Percentiles rank a stretch among this genome's conserved stretches.
phyloP scores from a whole-genome alignment of 2,329 filamentous ascomycete species.

The Pseudomassariella vexata region DNA sequence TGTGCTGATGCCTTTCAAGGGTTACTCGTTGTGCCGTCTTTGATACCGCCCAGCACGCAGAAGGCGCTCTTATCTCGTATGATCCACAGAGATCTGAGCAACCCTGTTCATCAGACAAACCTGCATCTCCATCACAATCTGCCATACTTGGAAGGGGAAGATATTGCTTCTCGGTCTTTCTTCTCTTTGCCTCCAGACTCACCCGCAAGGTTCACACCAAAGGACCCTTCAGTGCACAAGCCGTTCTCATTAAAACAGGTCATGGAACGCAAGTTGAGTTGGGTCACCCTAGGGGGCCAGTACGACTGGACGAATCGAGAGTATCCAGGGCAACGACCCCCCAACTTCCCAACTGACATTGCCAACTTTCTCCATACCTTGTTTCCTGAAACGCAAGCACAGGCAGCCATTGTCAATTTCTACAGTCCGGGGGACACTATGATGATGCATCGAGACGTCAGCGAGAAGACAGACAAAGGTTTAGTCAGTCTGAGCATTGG shows the following conservation, averaged over 20 bases:
- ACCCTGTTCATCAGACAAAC: constrained; percentile 76
- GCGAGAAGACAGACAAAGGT: constrained; percentile 72
- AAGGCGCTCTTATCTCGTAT: constrained; percentile 63
- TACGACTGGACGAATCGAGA: constrained; percentile 91
- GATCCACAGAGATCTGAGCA: constrained; percentile 70
- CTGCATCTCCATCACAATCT: constrained; percentile 78
- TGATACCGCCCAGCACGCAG: constrained; percentile 68
- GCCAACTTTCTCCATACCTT: constrained; percentile 59
- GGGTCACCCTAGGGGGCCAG: constrained; percentile 91
- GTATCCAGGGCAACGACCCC: constrained; percentile 66
- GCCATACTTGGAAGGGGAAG: constrained; percentile 42
- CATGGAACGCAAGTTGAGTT: constrained; percentile 76
- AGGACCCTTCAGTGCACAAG: constrained; percentile 69
- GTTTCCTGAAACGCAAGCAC: constrained; percentile 71
- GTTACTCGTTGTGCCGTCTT: constrained; percentile 68
- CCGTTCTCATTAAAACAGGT: constrained; percentile 64
- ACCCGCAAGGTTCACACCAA: constrained; percentile 57
- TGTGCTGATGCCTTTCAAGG: constrained; percentile 42
- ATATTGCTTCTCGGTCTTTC: constrained; percentile 37
- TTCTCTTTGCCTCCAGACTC: constrained; percentile 44
- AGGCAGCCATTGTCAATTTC: constrained; percentile 91
- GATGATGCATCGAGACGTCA: constrained; percentile 90
- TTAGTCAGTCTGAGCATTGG: constrained; percentile 84
- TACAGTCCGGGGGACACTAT: constrained; percentile 88
- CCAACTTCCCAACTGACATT: constrained; percentile 70